Evolutionary conservation across 371 early-diverging fungal genomes (phyloP), one percentile per base, ranked within the genome.

Genomic region (Parasitella parasitica): DNA sequence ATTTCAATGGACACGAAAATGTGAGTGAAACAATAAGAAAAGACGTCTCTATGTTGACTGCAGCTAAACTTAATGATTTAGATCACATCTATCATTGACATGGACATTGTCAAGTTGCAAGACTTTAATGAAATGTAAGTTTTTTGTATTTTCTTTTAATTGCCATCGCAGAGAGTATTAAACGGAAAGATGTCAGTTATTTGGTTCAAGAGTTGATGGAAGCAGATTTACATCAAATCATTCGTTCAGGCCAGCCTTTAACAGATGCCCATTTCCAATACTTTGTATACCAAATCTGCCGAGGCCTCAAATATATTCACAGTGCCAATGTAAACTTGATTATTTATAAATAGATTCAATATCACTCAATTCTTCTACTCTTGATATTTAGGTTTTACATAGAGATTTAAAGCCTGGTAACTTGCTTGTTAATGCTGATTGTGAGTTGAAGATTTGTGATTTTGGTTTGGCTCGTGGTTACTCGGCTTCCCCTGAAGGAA

Each of bases 191-290:
- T n/a, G n/a, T 15, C 8, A 89, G 89, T 55, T 89, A 93, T 65
- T 75, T 94, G 63, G 89, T 92, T 16, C 91, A 96, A 75, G 96
- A 94, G 75, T 77, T 99, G 49, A 99, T 99, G 99, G 99, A 99
- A 74, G 97, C 99, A 34, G 99, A 99, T 78, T 83, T 99, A 59
- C 97, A 98, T 76, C 98, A 96, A 68, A 97, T 99, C 66, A 97
- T 99, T 66, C 90, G 94, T 39, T 96, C 97, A 8, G 96, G 92
- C 61, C 98, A 99, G 77, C 89, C 94, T 9, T 80, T 99, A 67
- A 96, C 96, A 2, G 98, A 99, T 71, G 92, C 95, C 22, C 99
- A 99, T 76, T 97, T 90, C 75, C 98, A 99, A 82, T 97, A 96
- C 80, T 99, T 99, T 80, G 83, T 98, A 59, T 99, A 97, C 80